These are phyloP conservation scores for Gossypium laxum DNA, from an alignment of 441 rosid genomes.

Conservation along the genomic window DNA sequence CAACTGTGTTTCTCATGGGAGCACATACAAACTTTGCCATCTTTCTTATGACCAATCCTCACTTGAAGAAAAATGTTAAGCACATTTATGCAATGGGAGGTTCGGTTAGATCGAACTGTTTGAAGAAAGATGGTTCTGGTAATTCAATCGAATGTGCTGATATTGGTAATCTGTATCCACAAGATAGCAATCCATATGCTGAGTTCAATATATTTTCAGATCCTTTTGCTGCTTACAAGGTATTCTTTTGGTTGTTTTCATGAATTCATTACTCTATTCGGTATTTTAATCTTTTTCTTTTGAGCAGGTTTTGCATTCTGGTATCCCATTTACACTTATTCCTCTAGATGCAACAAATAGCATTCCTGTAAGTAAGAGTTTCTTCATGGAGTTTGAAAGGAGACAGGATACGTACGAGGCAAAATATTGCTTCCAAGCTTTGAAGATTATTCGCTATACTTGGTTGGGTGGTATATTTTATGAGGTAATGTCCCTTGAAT, in stretches of 20 bases:
- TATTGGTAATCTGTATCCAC: conserved; percentile 48
- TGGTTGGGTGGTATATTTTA: conserved; percentile 53
- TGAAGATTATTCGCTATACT: conserved; percentile 62
- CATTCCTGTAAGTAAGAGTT: conserved; percentile 43
- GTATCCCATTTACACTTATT: conserved; percentile 66
- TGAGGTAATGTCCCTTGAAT: conserved; percentile 26
- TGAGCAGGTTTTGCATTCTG: conserved; percentile 68
- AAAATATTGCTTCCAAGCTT: conserved; percentile 59
- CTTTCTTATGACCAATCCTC: conserved; percentile 63
- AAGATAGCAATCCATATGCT: conserved; percentile 63
- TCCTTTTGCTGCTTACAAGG: conserved; percentile 88
- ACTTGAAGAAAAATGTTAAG: conserved; percentile 56
- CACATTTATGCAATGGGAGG: conserved; percentile 78
- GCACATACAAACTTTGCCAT: conserved; percentile 64
- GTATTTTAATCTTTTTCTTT: not conserved
- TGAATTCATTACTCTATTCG: not conserved
- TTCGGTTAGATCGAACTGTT: conserved; percentile 48
- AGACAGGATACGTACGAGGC: conserved; percentile 68
- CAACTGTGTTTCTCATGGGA: conserved; percentile 46
- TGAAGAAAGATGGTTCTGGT: conserved; percentile 23
- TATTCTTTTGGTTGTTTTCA: conserved; percentile 5
- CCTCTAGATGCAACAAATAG: conserved; percentile 90
- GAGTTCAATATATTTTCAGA: conserved; percentile 79
- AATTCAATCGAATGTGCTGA: conserved; percentile 45
- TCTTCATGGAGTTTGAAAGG: conserved; percentile 48